phyloP scores from a whole-genome alignment of 805 yeast species.

The Kazachstania kunashirensis region DNA sequence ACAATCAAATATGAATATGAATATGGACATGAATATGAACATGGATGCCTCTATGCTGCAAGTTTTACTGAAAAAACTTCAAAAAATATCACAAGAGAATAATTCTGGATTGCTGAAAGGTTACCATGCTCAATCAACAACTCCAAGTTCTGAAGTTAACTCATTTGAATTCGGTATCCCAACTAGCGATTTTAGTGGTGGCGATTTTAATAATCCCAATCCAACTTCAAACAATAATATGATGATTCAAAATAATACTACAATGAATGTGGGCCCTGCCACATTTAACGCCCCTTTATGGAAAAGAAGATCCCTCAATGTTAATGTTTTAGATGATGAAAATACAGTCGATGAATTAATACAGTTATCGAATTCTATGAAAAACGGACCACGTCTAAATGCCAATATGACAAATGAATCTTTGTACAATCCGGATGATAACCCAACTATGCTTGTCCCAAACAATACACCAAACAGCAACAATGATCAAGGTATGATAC shows the following conservation, averaged over 20 bases:
- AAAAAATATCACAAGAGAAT: slow-evolving; percentile 21
- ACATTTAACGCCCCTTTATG: slow-evolving; percentile 6
- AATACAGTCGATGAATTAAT: slow-evolving; percentile 25
- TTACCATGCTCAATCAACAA: slow-evolving; percentile 27
- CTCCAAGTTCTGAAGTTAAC: slow-evolving; percentile 14
- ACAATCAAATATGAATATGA: slow-evolving; percentile 1
- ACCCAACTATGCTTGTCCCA: no score
- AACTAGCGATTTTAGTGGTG: neutral
- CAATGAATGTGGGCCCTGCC: slow-evolving; percentile 1
- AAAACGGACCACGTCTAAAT: no score
- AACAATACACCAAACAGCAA: neutral
- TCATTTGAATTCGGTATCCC: slow-evolving; percentile 2
- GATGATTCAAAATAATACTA: neutral
- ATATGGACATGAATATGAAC: slow-evolving; percentile 9
- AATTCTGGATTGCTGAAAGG: slow-evolving; percentile 23
- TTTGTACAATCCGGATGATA: no score
- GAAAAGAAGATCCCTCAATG: slow-evolving; percentile 22
- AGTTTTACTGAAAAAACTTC: slow-evolving; percentile 21
- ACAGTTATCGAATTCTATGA: slow-evolving; percentile 18
- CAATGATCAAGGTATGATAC: neutral
- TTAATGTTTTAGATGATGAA: slow-evolving; percentile 23
- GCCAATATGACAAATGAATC: no score
- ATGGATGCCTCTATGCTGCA: slow-evolving; percentile 23
- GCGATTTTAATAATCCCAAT: slow-evolving; percentile 1
- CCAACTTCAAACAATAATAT: slow-evolving; percentile 4